These are phyloP conservation scores for Boletus smithii DNA, from an alignment of 1,284 basidiomycete species.

Conservation along the genomic window DNA sequence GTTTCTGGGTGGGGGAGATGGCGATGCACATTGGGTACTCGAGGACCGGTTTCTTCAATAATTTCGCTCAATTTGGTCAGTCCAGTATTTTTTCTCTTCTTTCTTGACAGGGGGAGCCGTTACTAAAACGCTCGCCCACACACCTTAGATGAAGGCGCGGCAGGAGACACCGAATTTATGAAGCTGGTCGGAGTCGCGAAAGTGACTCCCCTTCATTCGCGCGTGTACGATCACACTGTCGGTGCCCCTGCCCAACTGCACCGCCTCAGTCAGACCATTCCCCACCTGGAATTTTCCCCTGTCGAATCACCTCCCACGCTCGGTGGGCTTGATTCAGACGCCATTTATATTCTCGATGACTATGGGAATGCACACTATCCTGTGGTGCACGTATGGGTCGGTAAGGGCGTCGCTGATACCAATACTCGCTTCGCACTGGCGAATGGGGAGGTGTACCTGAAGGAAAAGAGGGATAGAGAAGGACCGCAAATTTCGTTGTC, in stretches of 20 bases:
- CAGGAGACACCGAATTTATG: too few relatives aligned
- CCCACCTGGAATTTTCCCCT: too few relatives aligned
- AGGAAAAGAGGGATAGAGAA: slow-evolving; percentile 33
- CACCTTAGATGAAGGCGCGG: too few relatives aligned
- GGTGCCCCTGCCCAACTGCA: slow-evolving; percentile 36
- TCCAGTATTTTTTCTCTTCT: too few relatives aligned
- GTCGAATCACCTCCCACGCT: too few relatives aligned
- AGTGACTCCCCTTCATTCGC: slow-evolving; percentile 21
- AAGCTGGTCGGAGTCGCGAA: slow-evolving; percentile 18
- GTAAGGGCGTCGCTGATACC: slow-evolving; percentile 42
- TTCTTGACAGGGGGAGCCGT: too few relatives aligned
- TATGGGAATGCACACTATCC: slow-evolving; percentile 28
- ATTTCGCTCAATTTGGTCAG: too few relatives aligned
- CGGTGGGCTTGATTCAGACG: too few relatives aligned
- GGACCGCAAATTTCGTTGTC: slow-evolving; percentile 29
- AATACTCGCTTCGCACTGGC: slow-evolving; percentile 46
- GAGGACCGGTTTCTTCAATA: too few relatives aligned
- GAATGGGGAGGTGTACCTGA: slow-evolving; percentile 54
- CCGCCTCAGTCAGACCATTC: slow-evolving; percentile 45
- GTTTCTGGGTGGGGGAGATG: slow-evolving; percentile 60
- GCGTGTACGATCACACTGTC: slow-evolving; percentile 9
- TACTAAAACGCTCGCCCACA: too few relatives aligned
- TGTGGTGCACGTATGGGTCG: slow-evolving; percentile 58
- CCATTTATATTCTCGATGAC: slow-evolving; percentile 49
- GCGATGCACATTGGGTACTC: slow-evolving; percentile 45